These are phyloP conservation scores for Taxillus chinensis DNA, from an alignment of 164 flowering plant species.

Conservation along the genomic window DNA sequence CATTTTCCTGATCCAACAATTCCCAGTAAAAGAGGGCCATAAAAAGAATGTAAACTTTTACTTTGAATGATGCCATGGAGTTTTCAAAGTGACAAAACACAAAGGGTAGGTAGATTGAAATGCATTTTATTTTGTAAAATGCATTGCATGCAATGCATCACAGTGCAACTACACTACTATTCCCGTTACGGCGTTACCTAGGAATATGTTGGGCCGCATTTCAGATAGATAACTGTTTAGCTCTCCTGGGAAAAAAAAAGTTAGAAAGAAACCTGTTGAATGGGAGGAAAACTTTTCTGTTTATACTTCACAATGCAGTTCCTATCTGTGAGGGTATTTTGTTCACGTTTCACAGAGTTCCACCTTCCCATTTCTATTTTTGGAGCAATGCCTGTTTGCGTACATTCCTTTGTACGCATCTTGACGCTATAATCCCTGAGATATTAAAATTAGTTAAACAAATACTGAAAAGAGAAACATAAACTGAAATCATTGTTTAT, in stretches of 20 bases:
- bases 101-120: neutral
- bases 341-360: conserved; percentile 33
- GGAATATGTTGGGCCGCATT: too few species aligned
- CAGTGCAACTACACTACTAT: too few species aligned
- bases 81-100: neutral
- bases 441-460: too few species aligned
- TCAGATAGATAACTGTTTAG: too few species aligned
- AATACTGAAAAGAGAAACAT: too few species aligned
- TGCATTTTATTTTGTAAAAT: neutral
- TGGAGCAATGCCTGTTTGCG: conserved; percentile 14
- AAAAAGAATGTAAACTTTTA: neutral
- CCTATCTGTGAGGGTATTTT: conserved; percentile 13
- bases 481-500: too few species aligned
- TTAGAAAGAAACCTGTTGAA: conserved; percentile 21
- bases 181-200: too few species aligned
- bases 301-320: conserved; percentile 7
- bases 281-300: conserved; percentile 15
- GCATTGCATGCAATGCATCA: too few species aligned
- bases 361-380: conserved; percentile 40
- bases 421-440: conserved; percentile 12
- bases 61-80: neutral
- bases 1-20: conserved; percentile 31
- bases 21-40: conserved; percentile 6
- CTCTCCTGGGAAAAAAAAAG: neutral
- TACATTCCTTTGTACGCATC: conserved; percentile 16